phyloP scores from a whole-genome alignment of 129 eudicot genomes.

The Escallonia rubra region DNA sequence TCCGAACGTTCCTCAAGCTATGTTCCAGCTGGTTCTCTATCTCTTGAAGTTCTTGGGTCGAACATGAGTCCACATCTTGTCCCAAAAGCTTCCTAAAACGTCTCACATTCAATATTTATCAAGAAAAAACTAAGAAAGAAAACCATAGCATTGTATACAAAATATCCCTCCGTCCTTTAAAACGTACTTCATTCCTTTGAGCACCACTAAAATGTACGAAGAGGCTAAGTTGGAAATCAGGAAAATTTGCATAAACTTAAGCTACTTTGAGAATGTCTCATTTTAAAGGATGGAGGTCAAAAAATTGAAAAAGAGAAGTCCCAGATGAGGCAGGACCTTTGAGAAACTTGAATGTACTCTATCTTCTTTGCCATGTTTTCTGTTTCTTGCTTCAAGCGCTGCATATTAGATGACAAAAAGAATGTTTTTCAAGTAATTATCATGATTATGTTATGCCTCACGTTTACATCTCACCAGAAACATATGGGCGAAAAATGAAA shows the following conservation, averaged over 20 bases:
- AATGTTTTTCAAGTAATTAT: no score
- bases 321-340: background rate
- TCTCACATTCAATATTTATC: background rate
- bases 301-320: no score
- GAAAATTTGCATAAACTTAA: background rate
- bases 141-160: background rate
- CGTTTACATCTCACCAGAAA: no score
- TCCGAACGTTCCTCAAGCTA: slow-evolving; percentile 10
- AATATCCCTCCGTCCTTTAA: background rate
- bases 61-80: slow-evolving; percentile 11
- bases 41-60: slow-evolving; percentile 8
- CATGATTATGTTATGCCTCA: no score
- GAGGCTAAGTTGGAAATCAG: background rate
- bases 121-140: background rate
- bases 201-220: background rate
- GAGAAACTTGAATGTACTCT: background rate
- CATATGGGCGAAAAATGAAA: background rate
- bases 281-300: no score
- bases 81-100: slow-evolving; percentile 13
- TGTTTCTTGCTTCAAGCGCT: slow-evolving; percentile 12
- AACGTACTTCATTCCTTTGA: background rate
- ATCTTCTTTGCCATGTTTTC: slow-evolving; percentile 13
- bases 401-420: background rate
- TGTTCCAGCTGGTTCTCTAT: slow-evolving; percentile 12
- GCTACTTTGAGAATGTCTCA: background rate